Evolutionary conservation across 352 stramenopile species (phyloP).

Genomic region (Pythium aristosporum): DNA sequence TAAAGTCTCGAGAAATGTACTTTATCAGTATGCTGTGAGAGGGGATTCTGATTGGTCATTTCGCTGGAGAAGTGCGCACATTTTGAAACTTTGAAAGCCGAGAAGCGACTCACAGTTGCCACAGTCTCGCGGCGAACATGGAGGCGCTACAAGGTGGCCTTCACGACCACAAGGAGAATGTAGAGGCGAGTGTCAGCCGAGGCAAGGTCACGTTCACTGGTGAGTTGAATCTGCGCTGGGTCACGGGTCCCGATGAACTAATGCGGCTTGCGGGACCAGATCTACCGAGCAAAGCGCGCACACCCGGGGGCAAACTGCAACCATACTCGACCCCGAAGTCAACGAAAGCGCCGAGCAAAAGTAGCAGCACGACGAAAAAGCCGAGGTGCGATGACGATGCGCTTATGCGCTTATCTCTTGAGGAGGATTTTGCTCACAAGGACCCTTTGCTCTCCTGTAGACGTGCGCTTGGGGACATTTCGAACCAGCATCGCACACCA

Average conservation of each 20-base stretch:
- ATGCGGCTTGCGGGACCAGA: conserved; percentile 8
- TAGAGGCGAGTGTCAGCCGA: conserved; percentile 35
- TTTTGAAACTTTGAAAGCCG: conserved; percentile 19
- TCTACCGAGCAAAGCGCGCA: conserved; percentile 11
- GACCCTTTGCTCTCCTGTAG: conserved; percentile 21
- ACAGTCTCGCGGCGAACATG: conserved; percentile 28
- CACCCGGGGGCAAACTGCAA: conserved; percentile 12
- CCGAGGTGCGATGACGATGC: conserved; percentile 35
- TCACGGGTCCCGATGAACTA: not conserved
- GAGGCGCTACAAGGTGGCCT: conserved; percentile 39
- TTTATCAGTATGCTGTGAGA: not conserved
- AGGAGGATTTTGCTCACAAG: not conserved
- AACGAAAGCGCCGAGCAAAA: conserved; percentile 21
- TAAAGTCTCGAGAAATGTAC: not conserved
- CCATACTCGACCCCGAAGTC: conserved; percentile 44
- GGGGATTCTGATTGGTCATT: not conserved
- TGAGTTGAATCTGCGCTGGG: conserved; percentile 6
- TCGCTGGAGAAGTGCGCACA: not conserved
- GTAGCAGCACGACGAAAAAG: conserved; percentile 36
- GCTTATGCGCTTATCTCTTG: not conserved
- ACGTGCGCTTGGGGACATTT: conserved; percentile 73
- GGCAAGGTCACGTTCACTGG: conserved; percentile 36
- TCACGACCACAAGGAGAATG: conserved; percentile 74
- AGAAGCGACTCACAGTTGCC: not conserved
- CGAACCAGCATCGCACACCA: conserved; percentile 60